A percentile compares a stretch with the other conserved stretches of the same genome.
These are phyloP conservation scores for Agrocybe praecox DNA, from an alignment of 768 basidiomycete species.

Conservation along the genomic window DNA sequence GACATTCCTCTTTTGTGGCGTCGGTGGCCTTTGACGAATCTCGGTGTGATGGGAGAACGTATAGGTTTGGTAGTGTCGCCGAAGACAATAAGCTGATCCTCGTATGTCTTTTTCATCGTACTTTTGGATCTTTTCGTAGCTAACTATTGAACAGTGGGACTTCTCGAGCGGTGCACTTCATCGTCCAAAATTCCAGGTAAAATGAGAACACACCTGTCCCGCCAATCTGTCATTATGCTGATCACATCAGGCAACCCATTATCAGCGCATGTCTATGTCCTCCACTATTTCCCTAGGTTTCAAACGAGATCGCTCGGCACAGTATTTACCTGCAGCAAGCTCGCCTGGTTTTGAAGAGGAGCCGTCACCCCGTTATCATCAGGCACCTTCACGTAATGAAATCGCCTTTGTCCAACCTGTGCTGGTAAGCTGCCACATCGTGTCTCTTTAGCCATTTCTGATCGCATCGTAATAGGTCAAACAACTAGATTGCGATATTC, in stretches of 20 bases:
- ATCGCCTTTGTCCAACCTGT: constrained; percentile 91
- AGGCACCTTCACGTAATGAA: constrained; percentile 89
- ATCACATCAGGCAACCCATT: constrained; percentile 50
- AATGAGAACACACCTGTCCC: background rate
- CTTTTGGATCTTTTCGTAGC: background rate
- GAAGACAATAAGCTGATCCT: constrained; percentile 95
- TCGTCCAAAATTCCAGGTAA: constrained; percentile 74
- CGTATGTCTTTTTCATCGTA: constrained; percentile 43
- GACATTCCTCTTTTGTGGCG: constrained; percentile 94
- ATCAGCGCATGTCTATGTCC: constrained; percentile 77
- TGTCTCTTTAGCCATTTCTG: background rate
- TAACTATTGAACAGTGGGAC: constrained; percentile 71
- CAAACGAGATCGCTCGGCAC: constrained; percentile 62
- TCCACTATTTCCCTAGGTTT: constrained; percentile 77
- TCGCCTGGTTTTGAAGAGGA: constrained; percentile 39
- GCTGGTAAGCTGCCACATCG: constrained; percentile 53
- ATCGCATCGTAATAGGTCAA: constrained; percentile 58
- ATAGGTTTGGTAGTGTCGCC: constrained; percentile 94
- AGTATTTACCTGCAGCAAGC: constrained; percentile 50
- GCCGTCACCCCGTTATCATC: constrained; percentile 67
- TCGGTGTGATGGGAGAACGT: constrained; percentile 85
- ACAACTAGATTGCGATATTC: constrained; percentile 76
- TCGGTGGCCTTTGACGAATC: constrained; percentile 89
- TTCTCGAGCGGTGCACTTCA: constrained; percentile 92
- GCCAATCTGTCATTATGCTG: background rate